These are phyloP conservation scores for Monilinia polystroma DNA, from an alignment of 2,329 filamentous ascomycete genomes.

Conservation along the genomic window DNA sequence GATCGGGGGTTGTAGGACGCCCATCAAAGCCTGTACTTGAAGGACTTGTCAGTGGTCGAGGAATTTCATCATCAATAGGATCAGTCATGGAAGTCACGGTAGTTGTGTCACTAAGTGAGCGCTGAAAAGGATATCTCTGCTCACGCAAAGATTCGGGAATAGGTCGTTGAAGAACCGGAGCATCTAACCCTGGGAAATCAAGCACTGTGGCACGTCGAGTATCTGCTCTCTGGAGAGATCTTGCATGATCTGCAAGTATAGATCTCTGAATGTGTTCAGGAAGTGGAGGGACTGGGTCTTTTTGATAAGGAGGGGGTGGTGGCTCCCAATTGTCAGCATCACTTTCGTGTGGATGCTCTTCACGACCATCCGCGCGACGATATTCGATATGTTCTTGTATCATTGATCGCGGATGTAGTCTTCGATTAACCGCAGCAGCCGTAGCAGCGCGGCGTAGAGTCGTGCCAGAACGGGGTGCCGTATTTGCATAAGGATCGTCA, in stretches of 20 bases:
- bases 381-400: conserved; percentile 58
- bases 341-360: conserved; percentile 78
- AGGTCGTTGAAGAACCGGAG: conserved; percentile 31
- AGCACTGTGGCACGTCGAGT: conserved; percentile 32
- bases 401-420: conserved; percentile 59
- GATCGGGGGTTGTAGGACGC: conserved; percentile 25
- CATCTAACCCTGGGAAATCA: conserved; percentile 34
- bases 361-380: conserved; percentile 65
- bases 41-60: conserved; percentile 42
- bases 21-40: conserved; percentile 16
- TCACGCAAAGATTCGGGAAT: conserved; percentile 33
- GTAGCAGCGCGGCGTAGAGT: conserved; percentile 72
- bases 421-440: conserved; percentile 71
- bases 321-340: conserved; percentile 88
- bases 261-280: conserved; percentile 41
- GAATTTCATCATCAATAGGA: conserved; percentile 34
- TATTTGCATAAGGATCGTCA: conserved; percentile 71
- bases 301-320: conserved; percentile 76
- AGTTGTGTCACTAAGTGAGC: conserved; percentile 43
- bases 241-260: conserved; percentile 37
- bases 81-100: conserved; percentile 32
- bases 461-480: conserved; percentile 66
- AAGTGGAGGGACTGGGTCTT: conserved; percentile 48
- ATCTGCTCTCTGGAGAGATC: conserved; percentile 35
- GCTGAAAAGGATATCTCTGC: conserved; percentile 38